phyloP scores from a whole-genome alignment of 192 early-diverging fungal genomes.

The Mortierella antarctica region DNA sequence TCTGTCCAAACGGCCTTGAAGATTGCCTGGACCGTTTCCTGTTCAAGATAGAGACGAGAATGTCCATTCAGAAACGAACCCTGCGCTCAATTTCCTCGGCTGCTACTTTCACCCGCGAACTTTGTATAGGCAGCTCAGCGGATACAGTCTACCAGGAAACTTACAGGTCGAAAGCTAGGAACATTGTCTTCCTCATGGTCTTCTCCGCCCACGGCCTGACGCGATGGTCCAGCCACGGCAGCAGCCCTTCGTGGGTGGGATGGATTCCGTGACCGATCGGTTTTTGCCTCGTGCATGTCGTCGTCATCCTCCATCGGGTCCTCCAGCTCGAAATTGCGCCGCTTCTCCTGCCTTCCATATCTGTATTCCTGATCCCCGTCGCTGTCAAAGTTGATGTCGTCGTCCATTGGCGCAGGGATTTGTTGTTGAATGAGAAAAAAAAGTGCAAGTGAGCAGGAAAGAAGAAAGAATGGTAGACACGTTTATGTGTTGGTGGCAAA shows the following conservation, averaged over 20 bases:
- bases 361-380: constrained; percentile 10
- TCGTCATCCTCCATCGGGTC: background rate
- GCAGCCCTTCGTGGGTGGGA: background rate
- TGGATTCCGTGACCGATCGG: background rate
- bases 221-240: background rate
- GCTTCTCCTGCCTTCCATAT: background rate
- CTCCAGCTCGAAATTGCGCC: background rate
- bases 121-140: background rate
- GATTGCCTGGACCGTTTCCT: constrained; percentile 52
- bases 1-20: constrained; percentile 53
- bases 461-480: background rate
- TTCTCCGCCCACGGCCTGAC: background rate
- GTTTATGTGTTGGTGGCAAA: constrained; percentile 6
- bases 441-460: background rate
- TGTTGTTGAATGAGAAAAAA: background rate
- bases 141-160: background rate
- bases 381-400: constrained; percentile 26
- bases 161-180: constrained; percentile 30
- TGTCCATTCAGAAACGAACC: background rate
- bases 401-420: constrained; percentile 2
- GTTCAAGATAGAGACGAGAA: constrained; percentile 1
- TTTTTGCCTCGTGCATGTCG: background rate
- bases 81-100: background rate
- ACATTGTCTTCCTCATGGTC: constrained; percentile 15
- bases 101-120: background rate